Conservation (phyloP, 164 flowering plant genomes). For the Tetracentron sinense region DNA sequence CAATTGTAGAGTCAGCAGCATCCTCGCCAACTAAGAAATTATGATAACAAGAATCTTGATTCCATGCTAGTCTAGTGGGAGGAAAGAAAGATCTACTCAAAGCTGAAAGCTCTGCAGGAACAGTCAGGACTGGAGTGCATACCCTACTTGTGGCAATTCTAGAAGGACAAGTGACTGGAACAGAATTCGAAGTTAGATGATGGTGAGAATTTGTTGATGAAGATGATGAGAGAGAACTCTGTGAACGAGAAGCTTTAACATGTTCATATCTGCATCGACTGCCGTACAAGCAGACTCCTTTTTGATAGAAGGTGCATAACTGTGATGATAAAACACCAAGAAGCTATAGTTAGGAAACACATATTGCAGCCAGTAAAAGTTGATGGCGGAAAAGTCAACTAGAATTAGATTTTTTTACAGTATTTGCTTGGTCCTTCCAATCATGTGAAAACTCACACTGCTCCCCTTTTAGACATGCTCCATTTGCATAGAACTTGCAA, state of each 20-base stretch:
- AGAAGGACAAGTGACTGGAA: conserved; percentile 20
- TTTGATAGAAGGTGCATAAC: conserved; percentile 92
- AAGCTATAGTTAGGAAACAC: conserved; percentile 6
- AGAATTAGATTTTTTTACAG: conserved; percentile 35
- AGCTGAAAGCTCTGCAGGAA: conserved; percentile 31
- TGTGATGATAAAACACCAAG: conserved; percentile 26
- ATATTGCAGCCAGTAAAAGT: background rate
- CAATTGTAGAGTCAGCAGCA: conserved; percentile 19
- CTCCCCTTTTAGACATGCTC: conserved; percentile 93
- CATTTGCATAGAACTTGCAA: conserved; percentile 88
- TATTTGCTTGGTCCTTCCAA: conserved; percentile 73
- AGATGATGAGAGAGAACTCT: conserved; percentile 38
- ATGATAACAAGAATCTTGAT: conserved; percentile 21
- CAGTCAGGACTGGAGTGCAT: conserved; percentile 7
- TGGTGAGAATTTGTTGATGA: conserved; percentile 41
- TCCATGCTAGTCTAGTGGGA: conserved; percentile 42
- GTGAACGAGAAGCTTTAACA: conserved; percentile 54
- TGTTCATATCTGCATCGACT: conserved; percentile 95
- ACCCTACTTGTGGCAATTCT: conserved; percentile 13
- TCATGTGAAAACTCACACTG: conserved; percentile 91
- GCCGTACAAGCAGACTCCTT: conserved; percentile 80
- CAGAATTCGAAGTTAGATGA: conserved; percentile 23
- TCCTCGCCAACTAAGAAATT: conserved; percentile 25
- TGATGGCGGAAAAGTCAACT: background rate
- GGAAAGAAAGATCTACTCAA: conserved; percentile 29